phyloP scores from a whole-genome alignment of 257 asterid species.

The Jaltomata sinuosa region DNA sequence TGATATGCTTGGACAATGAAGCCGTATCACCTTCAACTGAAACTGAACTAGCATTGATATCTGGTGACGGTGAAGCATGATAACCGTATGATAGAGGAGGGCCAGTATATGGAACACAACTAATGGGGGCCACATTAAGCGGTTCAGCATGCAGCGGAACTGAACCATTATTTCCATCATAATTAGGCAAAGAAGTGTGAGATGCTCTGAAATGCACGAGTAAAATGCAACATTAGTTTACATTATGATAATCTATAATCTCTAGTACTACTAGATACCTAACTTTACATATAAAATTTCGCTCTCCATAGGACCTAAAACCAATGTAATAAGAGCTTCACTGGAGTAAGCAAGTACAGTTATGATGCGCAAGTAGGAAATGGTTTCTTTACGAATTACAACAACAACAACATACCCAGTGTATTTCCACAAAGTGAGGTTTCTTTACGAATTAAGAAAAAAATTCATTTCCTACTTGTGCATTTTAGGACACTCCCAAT shows the following conservation, averaged over 20 bases:
- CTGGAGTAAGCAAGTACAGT: not conserved
- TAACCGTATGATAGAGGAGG: slow-evolving; percentile 8
- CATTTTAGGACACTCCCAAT: not conserved
- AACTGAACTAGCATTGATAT: not conserved
- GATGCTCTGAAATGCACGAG: slow-evolving; percentile 14
- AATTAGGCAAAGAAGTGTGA: slow-evolving; percentile 6
- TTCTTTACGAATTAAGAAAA: not conserved
- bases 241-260: not conserved
- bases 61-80: slow-evolving; percentile 1
- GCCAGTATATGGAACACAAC: slow-evolving; percentile 19
- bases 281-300: not conserved
- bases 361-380: not conserved
- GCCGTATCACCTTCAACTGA: not conserved
- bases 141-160: slow-evolving; percentile 7
- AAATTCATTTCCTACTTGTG: not conserved
- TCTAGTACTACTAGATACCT: not conserved
- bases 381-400: not conserved
- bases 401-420: too few species aligned
- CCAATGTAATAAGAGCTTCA: not conserved
- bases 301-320: not conserved
- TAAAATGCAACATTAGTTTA: not conserved
- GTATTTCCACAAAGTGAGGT: too few species aligned
- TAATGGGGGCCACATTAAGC: slow-evolving; percentile 25
- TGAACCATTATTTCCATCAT: slow-evolving; percentile 15
- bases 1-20: not conserved